Base-by-base conservation (phyloP, 1,284 basidiomycete genomes). In the Pseudozyma tsukubaensis region DNA sequence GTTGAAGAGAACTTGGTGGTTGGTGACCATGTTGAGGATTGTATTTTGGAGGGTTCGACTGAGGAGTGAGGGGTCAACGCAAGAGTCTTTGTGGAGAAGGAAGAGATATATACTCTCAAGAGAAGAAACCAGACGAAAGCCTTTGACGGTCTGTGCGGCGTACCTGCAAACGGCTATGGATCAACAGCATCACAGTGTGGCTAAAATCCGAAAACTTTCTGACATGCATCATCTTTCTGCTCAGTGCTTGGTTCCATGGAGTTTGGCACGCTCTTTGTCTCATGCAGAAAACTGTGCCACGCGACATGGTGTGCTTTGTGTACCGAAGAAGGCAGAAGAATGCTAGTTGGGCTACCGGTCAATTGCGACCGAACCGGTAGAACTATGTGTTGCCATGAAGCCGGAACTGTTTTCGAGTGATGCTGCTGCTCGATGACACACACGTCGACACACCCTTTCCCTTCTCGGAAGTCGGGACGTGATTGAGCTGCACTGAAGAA, bases 1-100 rank as follows among this genome's bases (percentile, higher is more conserved):
- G 64, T 76, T 72, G 64, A 76, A 76, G 60, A 76, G 60, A 14
- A 76, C 49, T 34, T 71, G 72, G 55, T 66, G 63, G 57, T 76
- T 76, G 34, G 66, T 71, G 54, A 76, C 72, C 72, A 75, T 75
- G 16, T 55, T 70, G 43, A 47, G 7, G 34, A 14, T 4, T 51
- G 50, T 34, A 29, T n/a, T 16, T 10, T 21, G 12, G 14, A 7
- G 14, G n/a, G 16, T 12, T 29, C 24, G 37, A 12, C 10, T 18
- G 49, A 43, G 44, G 18, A 21, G 16, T 21, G 21, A 44, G 12
- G 21, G 24, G 34, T 21, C 9, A 3, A 35, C 0, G 9, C n/a
- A 48, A 21, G 12, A 29, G 5, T 47, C 13, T 24, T 29, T 12
- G 18, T 12, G n/a, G 18, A 40, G 24, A 36, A 40, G 10, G 36